Conservation (phyloP, 2,329 filamentous ascomycete genomes). For the Talaromyces sp. region DNA sequence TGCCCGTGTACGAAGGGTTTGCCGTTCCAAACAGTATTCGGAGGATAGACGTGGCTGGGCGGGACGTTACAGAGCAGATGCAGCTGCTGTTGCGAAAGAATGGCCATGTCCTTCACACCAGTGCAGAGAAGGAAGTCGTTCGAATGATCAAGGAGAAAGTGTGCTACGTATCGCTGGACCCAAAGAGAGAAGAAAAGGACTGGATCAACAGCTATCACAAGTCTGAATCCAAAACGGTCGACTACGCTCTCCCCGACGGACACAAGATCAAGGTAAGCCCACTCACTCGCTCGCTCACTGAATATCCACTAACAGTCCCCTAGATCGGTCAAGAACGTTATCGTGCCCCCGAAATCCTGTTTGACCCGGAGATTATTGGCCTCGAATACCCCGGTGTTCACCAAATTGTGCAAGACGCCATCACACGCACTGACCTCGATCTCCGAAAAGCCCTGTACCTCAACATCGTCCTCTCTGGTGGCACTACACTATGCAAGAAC, state of each 20-base stretch:
- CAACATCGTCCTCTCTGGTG: conserved; percentile 95
- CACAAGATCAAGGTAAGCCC: conserved; percentile 78
- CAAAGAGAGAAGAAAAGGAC: conserved; percentile 92
- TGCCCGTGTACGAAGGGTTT: conserved; percentile 97
- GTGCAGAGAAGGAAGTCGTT: conserved; percentile 98
- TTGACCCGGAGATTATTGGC: conserved; percentile 94
- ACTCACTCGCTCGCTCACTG: conserved; percentile 9
- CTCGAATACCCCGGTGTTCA: conserved; percentile 96
- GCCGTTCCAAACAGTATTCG: conserved; percentile 94
- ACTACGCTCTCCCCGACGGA: conserved; percentile 88
- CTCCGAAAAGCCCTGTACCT: conserved; percentile 88
- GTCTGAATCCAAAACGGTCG: conserved; percentile 71
- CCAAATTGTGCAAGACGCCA: conserved; percentile 95
- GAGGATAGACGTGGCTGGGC: conserved; percentile 89
- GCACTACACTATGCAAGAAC: conserved; percentile 92
- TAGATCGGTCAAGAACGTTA: conserved; percentile 91
- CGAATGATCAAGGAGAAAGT: conserved; percentile 88
- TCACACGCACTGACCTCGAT: conserved; percentile 92
- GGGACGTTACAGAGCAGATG: conserved; percentile 93
- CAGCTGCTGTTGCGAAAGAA: conserved; percentile 87
- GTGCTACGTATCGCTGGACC: conserved; percentile 85
- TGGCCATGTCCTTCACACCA: conserved; percentile 93
- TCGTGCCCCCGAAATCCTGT: conserved; percentile 92
- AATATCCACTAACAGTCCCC: neutral
- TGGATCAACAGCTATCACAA: conserved; percentile 72